Percentiles rank a stretch among this genome's conserved stretches.
Evolutionary conservation across 768 basidiomycete species (phyloP).

Genomic region (Pisolithus sp.): DNA sequence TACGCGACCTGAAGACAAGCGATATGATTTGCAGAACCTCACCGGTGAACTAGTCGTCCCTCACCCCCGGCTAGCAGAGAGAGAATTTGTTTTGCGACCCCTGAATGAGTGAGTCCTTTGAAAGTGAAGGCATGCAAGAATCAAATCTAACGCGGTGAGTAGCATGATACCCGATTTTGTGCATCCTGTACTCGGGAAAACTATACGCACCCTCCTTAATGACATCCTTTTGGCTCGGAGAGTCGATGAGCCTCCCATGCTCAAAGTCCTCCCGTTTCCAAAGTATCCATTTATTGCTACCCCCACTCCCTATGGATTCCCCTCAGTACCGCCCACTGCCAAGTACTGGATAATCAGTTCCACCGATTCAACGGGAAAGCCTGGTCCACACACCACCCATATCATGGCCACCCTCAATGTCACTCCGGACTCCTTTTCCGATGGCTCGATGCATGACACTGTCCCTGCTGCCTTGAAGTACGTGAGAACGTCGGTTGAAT

Average conservation of each 20-base stretch:
- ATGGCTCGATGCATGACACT: conserved; percentile 58
- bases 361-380: conserved; percentile 7
- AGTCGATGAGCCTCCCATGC: conserved; percentile 43
- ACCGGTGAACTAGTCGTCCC: conserved; percentile 75
- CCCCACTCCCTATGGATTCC: conserved; percentile 3
- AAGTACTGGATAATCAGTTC: conserved; percentile 21
- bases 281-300: conserved; percentile 35
- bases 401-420: conserved; percentile 91
- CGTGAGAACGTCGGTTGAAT: conserved; percentile 38
- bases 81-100: conserved; percentile 91
- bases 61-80: conserved; percentile 72
- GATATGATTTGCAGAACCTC: conserved; percentile 61
- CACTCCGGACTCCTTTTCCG: conserved; percentile 96
- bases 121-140: not conserved
- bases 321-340: conserved; percentile 14
- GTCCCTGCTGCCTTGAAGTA: conserved; percentile 51
- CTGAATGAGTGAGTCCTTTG: conserved; percentile 61
- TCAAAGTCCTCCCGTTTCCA: conserved; percentile 73
- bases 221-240: conserved; percentile 30
- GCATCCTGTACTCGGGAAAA: conserved; percentile 53
- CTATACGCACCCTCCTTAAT: conserved; percentile 42
- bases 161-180: conserved; percentile 77
- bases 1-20: conserved; percentile 38
- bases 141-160: not conserved
- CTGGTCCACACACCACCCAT: conserved; percentile 40